Evolutionary conservation across 1,139 yeast species (phyloP).

Genomic region (Saccharomycopsis phalli): DNA sequence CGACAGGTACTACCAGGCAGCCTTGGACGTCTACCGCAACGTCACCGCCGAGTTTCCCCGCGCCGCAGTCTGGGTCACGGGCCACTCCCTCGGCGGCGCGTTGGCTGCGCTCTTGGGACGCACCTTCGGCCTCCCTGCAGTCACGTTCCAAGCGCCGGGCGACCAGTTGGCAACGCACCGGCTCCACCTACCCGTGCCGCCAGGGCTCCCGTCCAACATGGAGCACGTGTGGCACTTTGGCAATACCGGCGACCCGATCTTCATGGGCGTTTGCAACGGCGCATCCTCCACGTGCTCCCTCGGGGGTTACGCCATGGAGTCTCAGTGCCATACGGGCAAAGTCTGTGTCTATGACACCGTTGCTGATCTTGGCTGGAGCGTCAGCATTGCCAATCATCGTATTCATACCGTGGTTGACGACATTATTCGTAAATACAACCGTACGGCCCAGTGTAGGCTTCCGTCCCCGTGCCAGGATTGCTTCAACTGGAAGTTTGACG

Average conservation of each 20-base stretch:
- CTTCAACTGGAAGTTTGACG: conserved; percentile 78
- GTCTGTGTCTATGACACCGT: conserved; percentile 88
- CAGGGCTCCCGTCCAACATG: conserved; percentile 70
- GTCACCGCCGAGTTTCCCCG: conserved; percentile 64
- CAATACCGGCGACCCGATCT: conserved; percentile 95
- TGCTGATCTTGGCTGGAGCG: conserved; percentile 84
- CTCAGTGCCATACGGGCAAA: conserved; percentile 88
- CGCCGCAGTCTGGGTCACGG: conserved; percentile 79
- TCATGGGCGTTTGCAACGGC: conserved; percentile 95
- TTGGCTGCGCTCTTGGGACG: conserved; percentile 74
- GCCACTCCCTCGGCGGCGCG: conserved; percentile 94
- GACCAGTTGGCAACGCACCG: conserved; percentile 77
- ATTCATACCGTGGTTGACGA: conserved; percentile 88
- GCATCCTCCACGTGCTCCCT: conserved; percentile 84
- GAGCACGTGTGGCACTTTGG: conserved; percentile 95
- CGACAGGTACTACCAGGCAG: conserved; percentile 79
- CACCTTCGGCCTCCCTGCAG: conserved; percentile 84
- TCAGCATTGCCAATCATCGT: conserved; percentile 78
- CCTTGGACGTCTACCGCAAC: conserved; percentile 65
- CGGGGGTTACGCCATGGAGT: conserved; percentile 97
- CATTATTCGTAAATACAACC: conserved; percentile 61
- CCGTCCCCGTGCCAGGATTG: conserved; percentile 86
- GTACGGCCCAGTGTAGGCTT: conserved; percentile 63
- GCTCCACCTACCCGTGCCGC: conserved; percentile 86
- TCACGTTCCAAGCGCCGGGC: conserved; percentile 91